phyloP scores from a whole-genome alignment of 75 land plant species.

The Pinus taeda region DNA sequence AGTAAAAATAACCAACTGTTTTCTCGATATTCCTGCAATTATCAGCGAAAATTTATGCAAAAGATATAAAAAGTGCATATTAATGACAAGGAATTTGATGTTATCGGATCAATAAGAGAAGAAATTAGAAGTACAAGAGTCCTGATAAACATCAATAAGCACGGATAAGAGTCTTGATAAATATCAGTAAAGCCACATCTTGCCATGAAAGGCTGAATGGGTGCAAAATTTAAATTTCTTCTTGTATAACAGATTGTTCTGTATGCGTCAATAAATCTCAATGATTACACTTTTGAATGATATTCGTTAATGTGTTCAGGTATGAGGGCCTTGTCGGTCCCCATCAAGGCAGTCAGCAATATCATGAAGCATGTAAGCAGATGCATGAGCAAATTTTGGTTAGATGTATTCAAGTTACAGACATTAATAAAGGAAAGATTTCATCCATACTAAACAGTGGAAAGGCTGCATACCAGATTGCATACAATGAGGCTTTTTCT shows the following conservation, averaged over 20 bases:
- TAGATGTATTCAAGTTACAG: conserved; percentile 33
- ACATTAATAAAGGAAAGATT: conserved; percentile 34
- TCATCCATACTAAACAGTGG: conserved; percentile 25
- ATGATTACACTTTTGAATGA: conserved; percentile 6
- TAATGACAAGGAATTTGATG: too few species aligned
- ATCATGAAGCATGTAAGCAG: conserved; percentile 34
- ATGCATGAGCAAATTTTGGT: conserved; percentile 30
- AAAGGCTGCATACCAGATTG: conserved; percentile 25
- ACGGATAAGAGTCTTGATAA: neutral
- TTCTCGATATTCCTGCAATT: too few species aligned
- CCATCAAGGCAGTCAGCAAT: conserved; percentile 31
- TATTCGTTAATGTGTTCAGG: conserved; percentile 15
- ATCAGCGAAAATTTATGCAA: too few species aligned
- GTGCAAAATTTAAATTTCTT: neutral
- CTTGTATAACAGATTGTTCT: neutral
- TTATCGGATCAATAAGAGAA: too few species aligned
- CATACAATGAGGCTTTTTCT: conserved; percentile 21
- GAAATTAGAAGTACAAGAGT: neutral
- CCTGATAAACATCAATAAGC: neutral
- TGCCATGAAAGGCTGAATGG: neutral
- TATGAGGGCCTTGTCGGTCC: conserved; percentile 46
- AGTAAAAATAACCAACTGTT: too few species aligned
- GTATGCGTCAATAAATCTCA: neutral
- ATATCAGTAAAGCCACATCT: neutral
- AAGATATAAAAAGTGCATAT: too few species aligned